phyloP scores from a whole-genome alignment of 2,329 filamentous ascomycete genomes.

The Rhynchosporium agropyri region DNA sequence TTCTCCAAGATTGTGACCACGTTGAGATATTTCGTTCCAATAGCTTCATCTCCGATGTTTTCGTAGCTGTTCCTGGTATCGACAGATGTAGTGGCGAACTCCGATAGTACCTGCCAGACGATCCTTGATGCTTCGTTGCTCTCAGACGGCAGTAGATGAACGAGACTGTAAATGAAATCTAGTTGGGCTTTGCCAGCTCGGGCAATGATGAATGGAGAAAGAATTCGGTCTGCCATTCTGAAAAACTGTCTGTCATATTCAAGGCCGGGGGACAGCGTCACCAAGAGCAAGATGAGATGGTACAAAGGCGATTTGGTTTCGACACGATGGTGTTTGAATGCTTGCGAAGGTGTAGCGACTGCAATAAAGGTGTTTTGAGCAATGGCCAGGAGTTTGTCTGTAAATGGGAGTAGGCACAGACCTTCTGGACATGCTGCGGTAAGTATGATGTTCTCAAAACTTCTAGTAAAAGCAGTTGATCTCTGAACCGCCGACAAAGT shows the following conservation, averaged over 20 bases:
- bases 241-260: slow-evolving; percentile 35
- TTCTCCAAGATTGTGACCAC: slow-evolving; percentile 67
- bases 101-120: slow-evolving; percentile 40
- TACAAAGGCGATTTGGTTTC: slow-evolving; percentile 62
- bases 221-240: slow-evolving; percentile 49
- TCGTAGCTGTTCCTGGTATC: slow-evolving; percentile 30
- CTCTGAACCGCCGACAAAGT: slow-evolving; percentile 43
- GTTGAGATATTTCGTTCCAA: slow-evolving; percentile 71
- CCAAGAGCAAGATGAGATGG: slow-evolving; percentile 65
- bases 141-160: slow-evolving; percentile 32
- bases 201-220: slow-evolving; percentile 59
- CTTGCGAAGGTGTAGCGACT: slow-evolving; percentile 65
- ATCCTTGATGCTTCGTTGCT: slow-evolving; percentile 37
- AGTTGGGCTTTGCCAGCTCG: slow-evolving; percentile 43
- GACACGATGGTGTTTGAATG: slow-evolving; percentile 52
- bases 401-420: slow-evolving; percentile 63
- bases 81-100: slow-evolving; percentile 33
- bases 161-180: slow-evolving; percentile 43
- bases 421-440: slow-evolving; percentile 49
- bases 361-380: slow-evolving; percentile 61
- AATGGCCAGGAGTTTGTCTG: slow-evolving; percentile 59
- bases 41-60: slow-evolving; percentile 45
- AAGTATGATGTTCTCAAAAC: slow-evolving; percentile 54
- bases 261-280: slow-evolving; percentile 30
- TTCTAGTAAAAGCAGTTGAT: slow-evolving; percentile 58